phyloP scores from a whole-genome alignment of 768 basidiomycete species.

The Cystobasidium ongulense region DNA sequence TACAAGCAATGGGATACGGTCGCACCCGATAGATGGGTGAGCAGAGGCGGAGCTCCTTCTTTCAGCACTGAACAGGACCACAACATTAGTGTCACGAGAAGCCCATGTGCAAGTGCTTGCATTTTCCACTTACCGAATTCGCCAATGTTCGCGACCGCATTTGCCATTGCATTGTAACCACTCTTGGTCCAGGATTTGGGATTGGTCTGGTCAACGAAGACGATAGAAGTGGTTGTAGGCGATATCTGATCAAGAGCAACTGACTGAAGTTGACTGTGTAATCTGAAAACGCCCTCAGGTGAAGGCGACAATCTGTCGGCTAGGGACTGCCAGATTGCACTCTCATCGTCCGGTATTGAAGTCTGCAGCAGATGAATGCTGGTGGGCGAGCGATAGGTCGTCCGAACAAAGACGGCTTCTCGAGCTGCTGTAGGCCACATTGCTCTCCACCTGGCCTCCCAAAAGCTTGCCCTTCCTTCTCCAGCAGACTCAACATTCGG shows the following conservation, averaged over 20 bases:
- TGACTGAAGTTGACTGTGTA: constrained; percentile 95
- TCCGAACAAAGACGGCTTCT: constrained; percentile 81
- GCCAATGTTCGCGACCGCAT: constrained; percentile 77
- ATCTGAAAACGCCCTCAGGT: constrained; percentile 69
- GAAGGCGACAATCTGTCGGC: constrained; percentile 49
- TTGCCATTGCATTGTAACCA: constrained; percentile 85
- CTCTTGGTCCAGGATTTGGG: constrained; percentile 97
- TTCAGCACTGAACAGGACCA: constrained; percentile 58
- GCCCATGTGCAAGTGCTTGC: not conserved
- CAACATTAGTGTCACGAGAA: not conserved
- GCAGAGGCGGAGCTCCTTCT: constrained; percentile 84
- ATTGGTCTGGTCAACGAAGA: constrained; percentile 90
- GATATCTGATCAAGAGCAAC: constrained; percentile 95
- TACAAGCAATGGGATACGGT: constrained; percentile 56
- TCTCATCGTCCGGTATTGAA: constrained; percentile 76
- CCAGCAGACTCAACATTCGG: not conserved
- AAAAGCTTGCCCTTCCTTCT: constrained; percentile 54
- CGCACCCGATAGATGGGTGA: constrained; percentile 70
- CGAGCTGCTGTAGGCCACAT: constrained; percentile 93
- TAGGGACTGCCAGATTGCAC: constrained; percentile 55
- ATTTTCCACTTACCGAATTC: constrained; percentile 55
- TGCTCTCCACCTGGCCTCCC: constrained; percentile 84
- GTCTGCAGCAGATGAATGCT: constrained; percentile 92
- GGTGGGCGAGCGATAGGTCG: constrained; percentile 91
- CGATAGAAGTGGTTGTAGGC: constrained; percentile 86